phyloP scores from a whole-genome alignment of 2,329 filamentous ascomycete species.

The Penicillium sp. region DNA sequence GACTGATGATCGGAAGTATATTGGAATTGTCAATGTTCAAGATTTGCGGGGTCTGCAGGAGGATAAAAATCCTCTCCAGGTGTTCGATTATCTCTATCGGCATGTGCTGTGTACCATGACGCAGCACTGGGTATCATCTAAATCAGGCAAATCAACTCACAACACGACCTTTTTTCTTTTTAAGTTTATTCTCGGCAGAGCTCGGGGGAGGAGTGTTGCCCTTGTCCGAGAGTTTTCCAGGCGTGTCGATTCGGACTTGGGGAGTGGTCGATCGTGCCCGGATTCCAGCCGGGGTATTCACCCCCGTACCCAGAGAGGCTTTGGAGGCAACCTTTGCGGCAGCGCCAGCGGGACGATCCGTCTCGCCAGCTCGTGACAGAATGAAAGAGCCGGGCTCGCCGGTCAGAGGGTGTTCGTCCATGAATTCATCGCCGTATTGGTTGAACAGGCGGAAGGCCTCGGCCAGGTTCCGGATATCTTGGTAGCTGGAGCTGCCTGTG shows the following conservation, averaged over 20 bases:
- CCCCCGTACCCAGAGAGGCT: neutral
- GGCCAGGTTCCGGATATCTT: conserved; percentile 38
- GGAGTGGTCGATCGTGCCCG: conserved; percentile 25
- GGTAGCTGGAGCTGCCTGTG: conserved; percentile 21
- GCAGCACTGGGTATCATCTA: conserved; percentile 19
- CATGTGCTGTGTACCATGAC: neutral
- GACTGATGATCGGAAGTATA: too few relatives aligned
- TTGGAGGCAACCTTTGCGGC: conserved; percentile 19
- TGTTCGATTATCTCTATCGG: neutral
- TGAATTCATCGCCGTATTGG: conserved; percentile 54
- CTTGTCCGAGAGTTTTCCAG: conserved; percentile 26
- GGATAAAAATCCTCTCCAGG: neutral
- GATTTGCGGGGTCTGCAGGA: too few relatives aligned
- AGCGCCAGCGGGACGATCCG: conserved; percentile 13
- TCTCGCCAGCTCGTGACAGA: conserved; percentile 40
- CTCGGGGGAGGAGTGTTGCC: conserved; percentile 29
- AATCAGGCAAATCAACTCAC: conserved; percentile 18
- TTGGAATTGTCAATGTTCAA: too few relatives aligned
- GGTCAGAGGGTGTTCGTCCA: conserved; percentile 57
- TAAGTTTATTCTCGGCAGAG: conserved; percentile 32
- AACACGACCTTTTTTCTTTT: conserved; percentile 33
- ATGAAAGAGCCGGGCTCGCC: conserved; percentile 60
- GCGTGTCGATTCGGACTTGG: conserved; percentile 29
- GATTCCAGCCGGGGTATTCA: conserved; percentile 8
- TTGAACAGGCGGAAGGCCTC: conserved; percentile 48